Percentiles rank a stretch among this genome's conserved stretches.
phyloP scores from a whole-genome alignment of 2,329 filamentous ascomycete genomes.

The Nigrospora sphaerica region DNA sequence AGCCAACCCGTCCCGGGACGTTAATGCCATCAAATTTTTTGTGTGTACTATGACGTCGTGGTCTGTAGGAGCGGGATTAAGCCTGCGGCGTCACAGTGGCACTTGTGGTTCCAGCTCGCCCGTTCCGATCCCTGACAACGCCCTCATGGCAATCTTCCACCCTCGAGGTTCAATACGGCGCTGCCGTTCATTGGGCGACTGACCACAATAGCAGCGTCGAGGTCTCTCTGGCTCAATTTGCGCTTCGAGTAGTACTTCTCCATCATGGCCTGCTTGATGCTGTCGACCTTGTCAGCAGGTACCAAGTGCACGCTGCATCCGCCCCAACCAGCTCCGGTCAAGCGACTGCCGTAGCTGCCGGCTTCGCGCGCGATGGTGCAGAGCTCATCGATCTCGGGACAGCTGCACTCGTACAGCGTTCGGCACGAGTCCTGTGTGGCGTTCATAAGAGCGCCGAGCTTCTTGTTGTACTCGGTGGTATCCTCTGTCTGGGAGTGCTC shows the following conservation, averaged over 20 bases:
- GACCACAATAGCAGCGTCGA: constrained; percentile 75
- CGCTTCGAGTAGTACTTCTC: constrained; percentile 75
- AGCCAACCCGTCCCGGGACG: no score
- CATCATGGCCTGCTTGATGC: constrained; percentile 70
- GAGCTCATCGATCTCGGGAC: constrained; percentile 83
- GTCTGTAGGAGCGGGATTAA: no score
- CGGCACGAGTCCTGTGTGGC: constrained; percentile 83
- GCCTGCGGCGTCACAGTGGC: no score
- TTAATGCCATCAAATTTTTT: no score
- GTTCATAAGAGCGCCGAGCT: constrained; percentile 79
- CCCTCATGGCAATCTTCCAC: background rate
- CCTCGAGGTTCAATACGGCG: constrained; percentile 34
- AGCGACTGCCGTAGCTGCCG: constrained; percentile 75
- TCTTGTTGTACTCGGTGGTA: constrained; percentile 53
- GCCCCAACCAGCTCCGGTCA: constrained; percentile 95
- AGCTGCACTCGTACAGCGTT: constrained; percentile 85
- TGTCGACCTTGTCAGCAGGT: constrained; percentile 71
- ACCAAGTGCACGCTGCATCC: constrained; percentile 94
- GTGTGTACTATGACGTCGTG: no score
- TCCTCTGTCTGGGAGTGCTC: constrained; percentile 37
- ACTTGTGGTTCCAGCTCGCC: no score
- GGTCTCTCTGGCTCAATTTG: constrained; percentile 60
- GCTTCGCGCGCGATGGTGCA: constrained; percentile 71
- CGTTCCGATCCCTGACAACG: no score
- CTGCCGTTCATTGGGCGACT: constrained; percentile 78